Conservation (phyloP, 139 green algal genomes). For the Chlamydomonas applanata region DNA sequence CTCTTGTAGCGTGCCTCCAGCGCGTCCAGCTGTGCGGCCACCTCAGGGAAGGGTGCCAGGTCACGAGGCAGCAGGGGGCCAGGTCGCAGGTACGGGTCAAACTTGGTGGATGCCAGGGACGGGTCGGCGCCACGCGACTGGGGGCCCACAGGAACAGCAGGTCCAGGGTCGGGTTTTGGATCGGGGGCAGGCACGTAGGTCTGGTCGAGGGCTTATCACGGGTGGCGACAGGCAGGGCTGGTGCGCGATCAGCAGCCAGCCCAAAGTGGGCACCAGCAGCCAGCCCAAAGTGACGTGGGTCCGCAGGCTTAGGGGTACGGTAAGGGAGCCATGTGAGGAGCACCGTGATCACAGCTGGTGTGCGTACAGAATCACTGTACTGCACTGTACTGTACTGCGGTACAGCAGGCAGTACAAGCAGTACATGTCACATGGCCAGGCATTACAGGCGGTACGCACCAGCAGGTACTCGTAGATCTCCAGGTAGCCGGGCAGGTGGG, state of each 20-base stretch:
- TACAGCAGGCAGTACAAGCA: too few relatives aligned
- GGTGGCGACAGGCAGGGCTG: too few relatives aligned
- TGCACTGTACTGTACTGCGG: background rate
- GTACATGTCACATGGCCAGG: too few relatives aligned
- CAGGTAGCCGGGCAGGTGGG: constrained; percentile 88
- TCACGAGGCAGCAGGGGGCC: constrained; percentile 67
- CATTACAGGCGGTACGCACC: constrained; percentile 32
- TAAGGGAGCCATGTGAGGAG: too few relatives aligned
- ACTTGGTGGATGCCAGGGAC: constrained; percentile 68
- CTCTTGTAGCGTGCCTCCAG: constrained; percentile 79
- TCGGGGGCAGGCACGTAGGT: too few relatives aligned
- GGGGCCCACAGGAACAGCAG: background rate
- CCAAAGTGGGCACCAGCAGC: too few relatives aligned
- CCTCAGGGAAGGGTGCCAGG: constrained; percentile 15
- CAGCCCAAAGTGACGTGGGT: too few relatives aligned
- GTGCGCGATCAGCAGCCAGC: too few relatives aligned
- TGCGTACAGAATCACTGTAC: too few relatives aligned
- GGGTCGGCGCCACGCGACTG: constrained; percentile 83
- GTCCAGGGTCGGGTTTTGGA: too few relatives aligned
- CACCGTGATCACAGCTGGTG: background rate
- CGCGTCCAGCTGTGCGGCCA: constrained; percentile 37
- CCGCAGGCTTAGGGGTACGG: background rate
- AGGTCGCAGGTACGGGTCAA: constrained; percentile 89
- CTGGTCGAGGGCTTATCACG: too few relatives aligned
- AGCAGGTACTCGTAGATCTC: constrained; percentile 96